Percentiles rank a stretch among this genome's conserved stretches.
Evolutionary conservation across 331 rosid genomes (phyloP).

Genomic region (Acacia concinna): DNA sequence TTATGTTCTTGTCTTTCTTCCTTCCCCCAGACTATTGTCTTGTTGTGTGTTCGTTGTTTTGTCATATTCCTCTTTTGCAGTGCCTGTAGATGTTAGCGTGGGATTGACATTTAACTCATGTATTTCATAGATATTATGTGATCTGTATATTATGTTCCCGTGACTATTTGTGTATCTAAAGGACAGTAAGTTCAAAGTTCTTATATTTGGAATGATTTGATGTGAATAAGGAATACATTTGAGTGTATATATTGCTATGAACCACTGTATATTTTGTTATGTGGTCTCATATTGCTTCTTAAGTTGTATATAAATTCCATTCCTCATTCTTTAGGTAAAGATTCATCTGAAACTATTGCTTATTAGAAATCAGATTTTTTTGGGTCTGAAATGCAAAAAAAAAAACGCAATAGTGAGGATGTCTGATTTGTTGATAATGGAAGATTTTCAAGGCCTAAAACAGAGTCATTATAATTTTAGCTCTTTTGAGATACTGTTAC

Average conservation of each 20-base stretch:
- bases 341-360: background rate
- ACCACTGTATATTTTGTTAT: background rate
- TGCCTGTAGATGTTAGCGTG: background rate
- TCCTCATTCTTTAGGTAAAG: too few species aligned
- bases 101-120: background rate
- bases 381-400: background rate
- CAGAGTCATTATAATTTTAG: background rate
- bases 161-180: background rate
- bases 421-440: background rate
- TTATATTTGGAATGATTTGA: background rate
- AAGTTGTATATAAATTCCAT: too few species aligned
- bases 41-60: too few species aligned
- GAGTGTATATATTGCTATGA: background rate
- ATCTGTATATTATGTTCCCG: background rate
- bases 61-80: too few species aligned
- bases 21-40: too few species aligned
- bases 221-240: background rate
- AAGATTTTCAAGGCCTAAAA: background rate
- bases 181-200: background rate
- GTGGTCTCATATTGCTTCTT: background rate
- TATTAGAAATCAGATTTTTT: background rate
- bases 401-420: background rate
- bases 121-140: background rate
- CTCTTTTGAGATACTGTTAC: background rate
- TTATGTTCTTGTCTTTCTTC: too few species aligned